A percentile compares a stretch with the other conserved stretches of the same genome.
Conservation (phyloP, 345 rosid genomes). For the Laguncularia racemosa region DNA sequence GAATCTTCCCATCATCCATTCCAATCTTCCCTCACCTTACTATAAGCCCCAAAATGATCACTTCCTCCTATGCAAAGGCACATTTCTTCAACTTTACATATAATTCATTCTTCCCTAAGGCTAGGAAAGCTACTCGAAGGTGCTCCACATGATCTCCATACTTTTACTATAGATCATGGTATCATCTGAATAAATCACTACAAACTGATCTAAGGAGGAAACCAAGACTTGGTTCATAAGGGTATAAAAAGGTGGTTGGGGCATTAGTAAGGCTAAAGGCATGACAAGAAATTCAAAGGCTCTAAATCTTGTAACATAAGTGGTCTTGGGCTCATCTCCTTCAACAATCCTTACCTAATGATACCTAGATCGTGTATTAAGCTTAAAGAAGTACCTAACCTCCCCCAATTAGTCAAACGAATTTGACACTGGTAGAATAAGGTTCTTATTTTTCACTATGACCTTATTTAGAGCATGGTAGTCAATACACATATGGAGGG, state of each 20-base stretch:
- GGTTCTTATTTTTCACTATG: neutral
- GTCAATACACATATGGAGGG: neutral
- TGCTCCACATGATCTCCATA: too few relatives aligned
- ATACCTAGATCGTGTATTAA: neutral
- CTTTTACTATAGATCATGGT: too few relatives aligned
- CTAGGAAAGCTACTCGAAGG: too few relatives aligned
- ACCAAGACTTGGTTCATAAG: neutral
- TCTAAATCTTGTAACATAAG: neutral
- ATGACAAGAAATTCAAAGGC: conserved; percentile 1
- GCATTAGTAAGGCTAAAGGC: conserved; percentile 4
- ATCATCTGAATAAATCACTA: neutral
- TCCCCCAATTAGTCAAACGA: neutral
- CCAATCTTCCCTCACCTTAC: too few relatives aligned
- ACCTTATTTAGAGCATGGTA: neutral
- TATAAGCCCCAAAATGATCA: too few relatives aligned
- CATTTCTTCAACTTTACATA: too few relatives aligned
- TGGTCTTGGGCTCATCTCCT: neutral
- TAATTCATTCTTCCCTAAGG: too few relatives aligned
- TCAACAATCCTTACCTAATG: neutral
- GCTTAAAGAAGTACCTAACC: neutral
- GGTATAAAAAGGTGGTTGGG: neutral
- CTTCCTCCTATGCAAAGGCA: too few relatives aligned
- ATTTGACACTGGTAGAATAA: neutral
- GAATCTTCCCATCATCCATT: too few relatives aligned
- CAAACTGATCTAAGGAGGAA: conserved; percentile 1